phyloP scores from a whole-genome alignment of 768 basidiomycete genomes.

The Pulveroboletus sp. region DNA sequence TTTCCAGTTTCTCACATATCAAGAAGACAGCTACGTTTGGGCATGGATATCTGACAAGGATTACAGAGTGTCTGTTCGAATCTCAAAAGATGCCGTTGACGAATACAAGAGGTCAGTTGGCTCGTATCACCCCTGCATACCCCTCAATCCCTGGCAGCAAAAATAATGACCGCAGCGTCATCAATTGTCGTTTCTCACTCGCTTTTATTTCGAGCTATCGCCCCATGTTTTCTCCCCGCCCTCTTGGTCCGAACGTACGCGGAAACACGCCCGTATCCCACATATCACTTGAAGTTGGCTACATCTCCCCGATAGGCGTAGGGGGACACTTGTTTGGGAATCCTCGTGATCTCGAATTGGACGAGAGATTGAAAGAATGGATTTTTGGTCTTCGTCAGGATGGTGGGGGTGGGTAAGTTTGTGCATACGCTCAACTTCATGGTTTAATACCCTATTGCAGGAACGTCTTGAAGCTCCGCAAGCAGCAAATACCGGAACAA shows the following conservation, averaged over 20 bases:
- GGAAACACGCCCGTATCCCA: slow-evolving; percentile 40
- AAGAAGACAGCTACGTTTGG: slow-evolving; percentile 53
- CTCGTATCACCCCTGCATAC: neutral
- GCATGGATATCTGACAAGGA: slow-evolving; percentile 60
- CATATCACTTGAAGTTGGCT: slow-evolving; percentile 55
- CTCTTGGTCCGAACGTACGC: slow-evolving; percentile 32
- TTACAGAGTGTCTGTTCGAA: slow-evolving; percentile 48
- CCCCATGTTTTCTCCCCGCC: slow-evolving; percentile 52
- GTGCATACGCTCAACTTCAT: neutral
- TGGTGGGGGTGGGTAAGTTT: slow-evolving; percentile 61
- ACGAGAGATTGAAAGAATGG: slow-evolving; percentile 48
- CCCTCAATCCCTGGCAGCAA: slow-evolving; percentile 17
- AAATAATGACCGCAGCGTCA: slow-evolving; percentile 34
- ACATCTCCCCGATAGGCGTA: slow-evolving; percentile 41
- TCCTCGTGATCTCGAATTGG: slow-evolving; percentile 45
- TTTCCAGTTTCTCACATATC: slow-evolving; percentile 55
- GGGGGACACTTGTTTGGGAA: slow-evolving; percentile 45
- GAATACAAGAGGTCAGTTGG: slow-evolving; percentile 40
- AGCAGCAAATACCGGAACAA: slow-evolving; percentile 27
- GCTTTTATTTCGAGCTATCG: slow-evolving; percentile 49
- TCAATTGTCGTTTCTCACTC: slow-evolving; percentile 45
- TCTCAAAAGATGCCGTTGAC: slow-evolving; percentile 50
- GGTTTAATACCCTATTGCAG: slow-evolving; percentile 21
- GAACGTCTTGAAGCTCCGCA: slow-evolving; percentile 47
- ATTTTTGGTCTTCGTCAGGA: slow-evolving; percentile 49